phyloP scores from a whole-genome alignment of 1,284 basidiomycete genomes.

The Cryptococcus sp. region DNA sequence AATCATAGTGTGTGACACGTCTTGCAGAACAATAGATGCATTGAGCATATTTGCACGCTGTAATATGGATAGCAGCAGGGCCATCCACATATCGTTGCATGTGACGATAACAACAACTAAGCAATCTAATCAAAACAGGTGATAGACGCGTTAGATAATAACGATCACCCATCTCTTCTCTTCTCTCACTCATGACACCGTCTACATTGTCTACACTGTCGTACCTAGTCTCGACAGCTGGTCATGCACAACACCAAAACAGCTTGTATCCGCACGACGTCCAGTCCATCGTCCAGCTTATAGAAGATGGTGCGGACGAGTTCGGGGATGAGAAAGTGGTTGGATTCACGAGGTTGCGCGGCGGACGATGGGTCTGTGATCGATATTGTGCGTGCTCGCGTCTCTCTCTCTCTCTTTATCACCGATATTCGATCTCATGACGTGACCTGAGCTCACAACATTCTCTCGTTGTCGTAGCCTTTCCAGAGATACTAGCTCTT shows the following conservation, averaged over 20 bases:
- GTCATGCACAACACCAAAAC: conserved; percentile 41
- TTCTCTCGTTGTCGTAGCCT: conserved; percentile 9
- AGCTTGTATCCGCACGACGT: conserved; percentile 43
- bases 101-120: no score
- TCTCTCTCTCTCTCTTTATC: neutral
- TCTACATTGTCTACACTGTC: conserved; percentile 19
- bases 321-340: conserved; percentile 45
- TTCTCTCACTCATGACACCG: conserved; percentile 15
- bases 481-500: conserved; percentile 18
- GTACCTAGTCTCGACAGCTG: conserved; percentile 48
- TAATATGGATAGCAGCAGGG: no score
- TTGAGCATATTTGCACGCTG: no score
- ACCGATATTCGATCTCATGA: neutral
- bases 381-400: conserved; percentile 30
- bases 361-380: conserved; percentile 28
- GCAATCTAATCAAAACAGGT: no score
- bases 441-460: neutral
- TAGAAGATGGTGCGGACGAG: conserved; percentile 44
- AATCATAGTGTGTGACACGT: neutral
- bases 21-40: no score
- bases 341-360: conserved; percentile 40
- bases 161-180: no score
- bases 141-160: no score
- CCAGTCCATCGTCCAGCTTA: conserved; percentile 43
- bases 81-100: no score